Evolutionary conservation across 352 stramenopile genomes (phyloP).

Genomic region (Aphanomyces stellatus): DNA sequence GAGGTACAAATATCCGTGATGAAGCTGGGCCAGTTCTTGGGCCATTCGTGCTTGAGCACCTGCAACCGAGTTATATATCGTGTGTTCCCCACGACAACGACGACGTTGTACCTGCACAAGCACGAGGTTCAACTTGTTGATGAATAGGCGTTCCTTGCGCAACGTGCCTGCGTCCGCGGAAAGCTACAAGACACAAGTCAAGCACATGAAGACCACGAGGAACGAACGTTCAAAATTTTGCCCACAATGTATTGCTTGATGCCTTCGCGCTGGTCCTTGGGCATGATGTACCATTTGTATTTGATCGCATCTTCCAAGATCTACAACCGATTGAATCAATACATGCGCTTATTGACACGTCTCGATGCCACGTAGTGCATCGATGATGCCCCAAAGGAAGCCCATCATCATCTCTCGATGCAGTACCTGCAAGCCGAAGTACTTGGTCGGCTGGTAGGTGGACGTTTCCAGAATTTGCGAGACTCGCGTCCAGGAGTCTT

Average conservation of each 20-base stretch:
- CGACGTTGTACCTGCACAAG: slow-evolving; percentile 57
- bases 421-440: slow-evolving; percentile 86
- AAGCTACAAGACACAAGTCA: slow-evolving; percentile 32
- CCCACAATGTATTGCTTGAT: slow-evolving; percentile 98
- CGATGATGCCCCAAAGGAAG: too few relatives aligned
- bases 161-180: slow-evolving; percentile 86
- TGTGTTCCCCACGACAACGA: neutral
- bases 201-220: neutral
- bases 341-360: too few relatives aligned
- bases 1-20: slow-evolving; percentile 94
- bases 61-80: slow-evolving; percentile 25
- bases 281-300: slow-evolving; percentile 95
- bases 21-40: slow-evolving; percentile 99
- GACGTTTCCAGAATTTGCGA: slow-evolving; percentile 96
- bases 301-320: slow-evolving; percentile 97
- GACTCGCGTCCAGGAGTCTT: slow-evolving; percentile 88
- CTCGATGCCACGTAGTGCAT: too few relatives aligned
- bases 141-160: slow-evolving; percentile 88
- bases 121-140: slow-evolving; percentile 95
- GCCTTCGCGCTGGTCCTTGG: slow-evolving; percentile 94
- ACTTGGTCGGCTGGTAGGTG: slow-evolving; percentile 82
- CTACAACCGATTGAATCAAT: slow-evolving; percentile 35
- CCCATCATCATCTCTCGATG: too few relatives aligned
- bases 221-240: slow-evolving; percentile 90
- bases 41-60: slow-evolving; percentile 99